Conservation (phyloP, 371 early-diverging fungal genomes). For the Batkoa obscura region DNA sequence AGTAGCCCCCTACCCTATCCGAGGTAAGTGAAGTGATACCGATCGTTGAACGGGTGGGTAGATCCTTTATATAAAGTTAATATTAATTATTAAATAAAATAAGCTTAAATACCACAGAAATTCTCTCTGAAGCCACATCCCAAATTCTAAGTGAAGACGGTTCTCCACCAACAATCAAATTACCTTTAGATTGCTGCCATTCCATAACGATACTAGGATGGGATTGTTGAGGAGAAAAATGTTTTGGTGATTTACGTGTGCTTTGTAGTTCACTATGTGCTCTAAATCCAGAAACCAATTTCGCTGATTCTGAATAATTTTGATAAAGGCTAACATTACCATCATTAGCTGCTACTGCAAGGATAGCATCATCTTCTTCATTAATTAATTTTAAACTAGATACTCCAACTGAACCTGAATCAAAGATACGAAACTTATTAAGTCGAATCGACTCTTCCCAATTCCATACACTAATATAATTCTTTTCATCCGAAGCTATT, state of each 20-base stretch:
- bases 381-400: constrained; percentile 71
- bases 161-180: constrained; percentile 53
- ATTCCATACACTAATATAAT: constrained; percentile 50
- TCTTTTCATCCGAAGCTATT: constrained; percentile 41
- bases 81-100: background rate
- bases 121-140: constrained; percentile 64
- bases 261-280: constrained; percentile 45
- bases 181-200: constrained; percentile 61
- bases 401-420: constrained; percentile 39
- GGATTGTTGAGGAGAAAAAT: constrained; percentile 20
- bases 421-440: constrained; percentile 47
- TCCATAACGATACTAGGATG: constrained; percentile 42
- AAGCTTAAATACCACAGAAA: constrained; percentile 28
- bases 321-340: constrained; percentile 58
- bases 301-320: constrained; percentile 19
- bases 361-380: constrained; percentile 66
- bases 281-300: constrained; percentile 37
- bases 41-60: constrained; percentile 41
- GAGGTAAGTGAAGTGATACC: constrained; percentile 52
- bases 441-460: constrained; percentile 41
- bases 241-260: constrained; percentile 44
- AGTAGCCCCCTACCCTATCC: constrained; percentile 39
- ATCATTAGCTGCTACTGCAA: constrained; percentile 68
- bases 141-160: constrained; percentile 49
- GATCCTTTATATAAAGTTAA: constrained; percentile 16